Percentiles rank a stretch among this genome's conserved stretches.
Conservation (phyloP, 2,329 filamentous ascomycete species). For the Fusarium sp. region DNA sequence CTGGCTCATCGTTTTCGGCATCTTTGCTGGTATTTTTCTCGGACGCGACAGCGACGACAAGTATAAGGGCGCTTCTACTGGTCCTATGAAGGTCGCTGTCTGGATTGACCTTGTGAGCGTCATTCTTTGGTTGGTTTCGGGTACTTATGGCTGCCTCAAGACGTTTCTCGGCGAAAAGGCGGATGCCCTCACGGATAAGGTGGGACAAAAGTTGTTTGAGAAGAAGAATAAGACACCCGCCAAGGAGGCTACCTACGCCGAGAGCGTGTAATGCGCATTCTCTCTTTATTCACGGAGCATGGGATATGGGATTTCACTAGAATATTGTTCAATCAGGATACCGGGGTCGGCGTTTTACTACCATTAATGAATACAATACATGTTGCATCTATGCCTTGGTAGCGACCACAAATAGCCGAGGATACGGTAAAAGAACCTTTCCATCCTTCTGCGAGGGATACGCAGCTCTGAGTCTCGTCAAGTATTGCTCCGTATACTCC, state of each 20-base stretch:
- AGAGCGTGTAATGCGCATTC: conserved; percentile 41
- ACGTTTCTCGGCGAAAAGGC: conserved; percentile 54
- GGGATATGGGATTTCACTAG: background rate
- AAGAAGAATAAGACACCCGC: conserved; percentile 45
- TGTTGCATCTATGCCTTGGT: conserved; percentile 15
- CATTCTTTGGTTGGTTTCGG: conserved; percentile 70
- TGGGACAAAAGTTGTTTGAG: conserved; percentile 52
- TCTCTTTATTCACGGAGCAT: background rate
- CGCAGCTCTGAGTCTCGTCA: conserved; percentile 51
- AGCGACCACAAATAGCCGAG: conserved; percentile 66
- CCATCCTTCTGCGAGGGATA: conserved; percentile 62
- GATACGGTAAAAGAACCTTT: conserved; percentile 65
- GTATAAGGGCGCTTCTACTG: conserved; percentile 56
- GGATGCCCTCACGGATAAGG: conserved; percentile 51
- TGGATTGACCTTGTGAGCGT: conserved; percentile 78
- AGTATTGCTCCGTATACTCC: conserved; percentile 59
- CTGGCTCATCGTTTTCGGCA: conserved; percentile 77
- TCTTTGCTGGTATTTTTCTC: conserved; percentile 79
- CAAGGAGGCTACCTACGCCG: conserved; percentile 40
- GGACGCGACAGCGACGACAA: conserved; percentile 62
- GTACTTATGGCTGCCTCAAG: conserved; percentile 54
- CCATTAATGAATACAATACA: background rate
- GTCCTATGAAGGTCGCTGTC: conserved; percentile 75
- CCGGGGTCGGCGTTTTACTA: background rate
- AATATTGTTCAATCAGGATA: background rate